These are phyloP conservation scores for Pythium plurisporium DNA, from an alignment of 352 stramenopile species.

Conservation along the genomic window DNA sequence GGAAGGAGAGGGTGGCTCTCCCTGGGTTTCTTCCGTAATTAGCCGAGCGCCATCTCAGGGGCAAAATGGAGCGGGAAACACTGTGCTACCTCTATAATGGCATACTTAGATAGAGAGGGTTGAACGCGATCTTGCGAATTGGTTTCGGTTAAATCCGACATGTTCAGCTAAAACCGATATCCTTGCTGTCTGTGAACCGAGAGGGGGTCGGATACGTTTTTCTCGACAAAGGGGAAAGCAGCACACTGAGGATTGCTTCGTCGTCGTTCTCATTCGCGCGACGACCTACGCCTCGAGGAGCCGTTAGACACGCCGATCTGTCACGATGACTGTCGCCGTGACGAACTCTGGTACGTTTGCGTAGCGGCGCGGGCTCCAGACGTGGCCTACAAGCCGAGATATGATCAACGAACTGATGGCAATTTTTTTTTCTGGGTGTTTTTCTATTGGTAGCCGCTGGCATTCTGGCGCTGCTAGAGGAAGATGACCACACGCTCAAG, in stretches of 20 bases:
- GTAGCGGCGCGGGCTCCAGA: neutral
- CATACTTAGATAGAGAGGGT: conserved; percentile 4
- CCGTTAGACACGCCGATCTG: conserved; percentile 17
- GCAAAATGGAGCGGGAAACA: neutral
- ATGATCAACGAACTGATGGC: neutral
- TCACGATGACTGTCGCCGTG: conserved; percentile 43
- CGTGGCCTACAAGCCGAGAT: neutral
- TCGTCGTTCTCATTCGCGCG: neutral
- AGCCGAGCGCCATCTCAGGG: conserved; percentile 16
- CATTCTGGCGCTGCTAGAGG: conserved; percentile 87
- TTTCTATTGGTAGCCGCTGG: conserved; percentile 86
- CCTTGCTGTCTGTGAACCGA: conserved; percentile 10
- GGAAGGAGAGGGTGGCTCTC: neutral
- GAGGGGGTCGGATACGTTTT: conserved; percentile 19
- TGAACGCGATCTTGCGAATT: conserved; percentile 17
- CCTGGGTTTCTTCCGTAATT: conserved; percentile 26
- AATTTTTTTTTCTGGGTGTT: too few relatives aligned
- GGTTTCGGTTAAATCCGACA: conserved; percentile 12
- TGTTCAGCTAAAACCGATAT: conserved; percentile 10
- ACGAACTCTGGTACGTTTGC: conserved; percentile 54
- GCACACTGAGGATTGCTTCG: neutral
- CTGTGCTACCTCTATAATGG: neutral
- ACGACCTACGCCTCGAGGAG: neutral
- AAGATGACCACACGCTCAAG: conserved; percentile 89
- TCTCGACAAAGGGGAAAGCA: conserved; percentile 1